Evolutionary conservation across 1,284 basidiomycete genomes (phyloP).

Genomic region (Cutaneotrichosporon arboriforme): DNA sequence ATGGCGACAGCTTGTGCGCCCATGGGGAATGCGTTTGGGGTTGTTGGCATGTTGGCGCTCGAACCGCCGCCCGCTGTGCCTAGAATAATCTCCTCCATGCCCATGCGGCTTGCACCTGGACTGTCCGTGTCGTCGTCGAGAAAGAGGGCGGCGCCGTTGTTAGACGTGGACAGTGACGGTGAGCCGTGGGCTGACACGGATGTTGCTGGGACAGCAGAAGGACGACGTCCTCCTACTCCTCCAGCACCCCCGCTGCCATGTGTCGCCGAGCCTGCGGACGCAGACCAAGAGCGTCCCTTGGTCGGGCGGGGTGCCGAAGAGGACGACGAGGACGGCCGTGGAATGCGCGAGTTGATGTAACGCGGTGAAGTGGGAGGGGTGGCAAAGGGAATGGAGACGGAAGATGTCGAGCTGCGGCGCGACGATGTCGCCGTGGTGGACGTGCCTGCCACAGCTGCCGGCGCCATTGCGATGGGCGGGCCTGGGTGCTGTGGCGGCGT

Average conservation of each 20-base stretch:
- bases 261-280: constrained; percentile 1
- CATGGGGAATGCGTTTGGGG: too few relatives aligned
- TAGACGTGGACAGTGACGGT: background rate
- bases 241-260: background rate
- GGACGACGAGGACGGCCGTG: background rate
- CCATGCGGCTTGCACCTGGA: too few relatives aligned
- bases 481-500: background rate
- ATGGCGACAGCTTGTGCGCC: too few relatives aligned
- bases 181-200: background rate
- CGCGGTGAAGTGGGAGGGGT: constrained; percentile 15
- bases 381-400: constrained; percentile 10
- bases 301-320: background rate
- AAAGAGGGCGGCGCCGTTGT: background rate
- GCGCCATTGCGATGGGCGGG: background rate
- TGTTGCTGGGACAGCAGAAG: background rate
- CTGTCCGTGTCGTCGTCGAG: too few relatives aligned
- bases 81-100: too few relatives aligned
- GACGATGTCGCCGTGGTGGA: constrained; percentile 4
- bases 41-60: too few relatives aligned
- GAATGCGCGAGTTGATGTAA: constrained; percentile 1
- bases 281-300: constrained; percentile 6
- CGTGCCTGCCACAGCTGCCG: constrained; percentile 1
- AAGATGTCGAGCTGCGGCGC: constrained; percentile 16
- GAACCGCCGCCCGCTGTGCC: too few relatives aligned
- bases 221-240: background rate